phyloP scores from a whole-genome alignment of 345 rosid species.

The Cardiospermum halicacabum region DNA sequence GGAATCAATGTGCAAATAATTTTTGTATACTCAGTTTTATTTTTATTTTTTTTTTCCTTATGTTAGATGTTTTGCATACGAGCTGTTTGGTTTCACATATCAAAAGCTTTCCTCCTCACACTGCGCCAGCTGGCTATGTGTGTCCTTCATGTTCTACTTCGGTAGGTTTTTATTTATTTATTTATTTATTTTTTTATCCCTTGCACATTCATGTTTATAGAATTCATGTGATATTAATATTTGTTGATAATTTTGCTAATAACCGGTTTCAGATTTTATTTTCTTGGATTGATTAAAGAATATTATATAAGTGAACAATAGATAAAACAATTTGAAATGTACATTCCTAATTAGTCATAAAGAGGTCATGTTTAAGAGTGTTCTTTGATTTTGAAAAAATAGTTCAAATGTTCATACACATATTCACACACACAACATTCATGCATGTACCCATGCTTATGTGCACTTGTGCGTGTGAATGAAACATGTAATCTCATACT shows the following conservation, averaged over 20 bases:
- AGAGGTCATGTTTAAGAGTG: background rate
- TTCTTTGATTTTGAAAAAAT: background rate
- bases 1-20: conserved; percentile 1
- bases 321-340: background rate
- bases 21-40: conserved; percentile 12
- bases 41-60: conserved; percentile 20
- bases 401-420: background rate
- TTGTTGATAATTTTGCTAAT: conserved; percentile 4
- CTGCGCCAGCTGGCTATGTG: conserved; percentile 93
- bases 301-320: background rate
- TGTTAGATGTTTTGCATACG: conserved; percentile 82
- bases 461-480: too few relatives aligned
- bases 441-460: too few relatives aligned
- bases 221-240: background rate
- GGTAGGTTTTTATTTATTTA: too few relatives aligned
- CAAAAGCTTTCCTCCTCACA: conserved; percentile 87
- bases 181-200: too few relatives aligned
- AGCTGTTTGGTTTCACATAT: conserved; percentile 76
- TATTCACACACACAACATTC: too few relatives aligned
- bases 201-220: background rate
- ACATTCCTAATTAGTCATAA: background rate
- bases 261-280: background rate
- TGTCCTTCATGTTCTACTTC: conserved; percentile 86
- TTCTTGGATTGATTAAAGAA: background rate
- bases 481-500: too few relatives aligned